Evolutionary conservation across 1,284 basidiomycete species (phyloP).

Genomic region (Fomitiporia mediterranea): DNA sequence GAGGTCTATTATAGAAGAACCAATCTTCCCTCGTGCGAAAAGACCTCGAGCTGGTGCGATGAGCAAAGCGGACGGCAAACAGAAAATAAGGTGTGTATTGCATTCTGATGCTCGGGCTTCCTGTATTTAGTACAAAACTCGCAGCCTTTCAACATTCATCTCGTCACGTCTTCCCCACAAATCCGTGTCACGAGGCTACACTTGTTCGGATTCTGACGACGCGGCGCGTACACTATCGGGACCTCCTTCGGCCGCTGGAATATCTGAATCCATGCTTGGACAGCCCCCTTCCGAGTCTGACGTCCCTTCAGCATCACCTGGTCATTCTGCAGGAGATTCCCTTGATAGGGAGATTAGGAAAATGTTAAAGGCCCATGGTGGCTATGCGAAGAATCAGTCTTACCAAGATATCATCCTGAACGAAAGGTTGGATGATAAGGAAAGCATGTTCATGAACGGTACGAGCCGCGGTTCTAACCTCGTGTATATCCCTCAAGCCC

Average conservation of each 20-base stretch:
- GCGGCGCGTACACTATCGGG: constrained; percentile 13
- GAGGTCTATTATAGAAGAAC: neutral
- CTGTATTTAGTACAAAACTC: neutral
- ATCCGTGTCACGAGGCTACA: constrained; percentile 34
- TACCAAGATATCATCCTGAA: constrained; percentile 40
- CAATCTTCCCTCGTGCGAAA: constrained; percentile 13
- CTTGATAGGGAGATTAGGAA: constrained; percentile 24
- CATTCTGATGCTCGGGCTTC: neutral
- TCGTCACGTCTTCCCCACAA: constrained; percentile 22
- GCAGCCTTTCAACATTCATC: constrained; percentile 13
- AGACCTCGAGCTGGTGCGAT: neutral
- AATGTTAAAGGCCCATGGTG: constrained; percentile 28
- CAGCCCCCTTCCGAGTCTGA: constrained; percentile 32
- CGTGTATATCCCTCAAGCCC: neutral
- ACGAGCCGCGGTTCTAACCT: constrained; percentile 14
- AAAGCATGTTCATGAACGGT: constrained; percentile 51
- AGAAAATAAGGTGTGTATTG: neutral
- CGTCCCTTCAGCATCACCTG: constrained; percentile 22
- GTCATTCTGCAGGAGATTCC: constrained; percentile 15
- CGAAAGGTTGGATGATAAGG: constrained; percentile 50
- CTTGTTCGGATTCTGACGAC: constrained; percentile 27
- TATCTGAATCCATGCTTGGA: constrained; percentile 36
- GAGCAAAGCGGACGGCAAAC: neutral
- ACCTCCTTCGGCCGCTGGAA: constrained; percentile 29
- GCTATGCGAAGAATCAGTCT: constrained; percentile 23